Base-by-base conservation (phyloP, 331 rosid species). In the Acacia pycnantha region DNA sequence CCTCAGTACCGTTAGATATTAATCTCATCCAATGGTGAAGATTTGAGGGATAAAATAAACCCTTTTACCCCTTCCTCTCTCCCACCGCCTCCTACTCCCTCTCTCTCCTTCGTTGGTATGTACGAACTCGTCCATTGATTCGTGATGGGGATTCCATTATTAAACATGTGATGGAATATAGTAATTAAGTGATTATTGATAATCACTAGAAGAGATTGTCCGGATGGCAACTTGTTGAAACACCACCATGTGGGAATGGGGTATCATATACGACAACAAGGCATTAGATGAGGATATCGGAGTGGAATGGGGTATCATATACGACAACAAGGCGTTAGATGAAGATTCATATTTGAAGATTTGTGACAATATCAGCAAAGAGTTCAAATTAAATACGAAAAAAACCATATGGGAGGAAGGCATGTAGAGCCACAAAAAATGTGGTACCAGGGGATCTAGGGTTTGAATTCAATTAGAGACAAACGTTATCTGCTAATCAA, bases 361-460 rank as follows among this genome's bases (percentile, higher is more conserved):
- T n/a, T n/a, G n/a, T n/a, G n/a, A n/a, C n/a, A n/a, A n/a, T n/a
- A n/a, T n/a, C n/a, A n/a, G n/a, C n/a, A n/a, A n/a, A 31, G 40
- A 43, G 48, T 43, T 58, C 22, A 70, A 84, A 81, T 37, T 37
- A 18, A 51, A 77, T 64, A 77, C 77, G 82, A 81, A 77, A 81
- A 77, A 22, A 50, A 47, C 11, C 27, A 33, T 66, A 33, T 18
- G 61, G 9, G 67, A 54, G 74, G 85, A 72, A 77, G 72, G 80
- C 35, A 31, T 31, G 35, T 5, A 65, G 80, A 81, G 82, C 69
- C 82, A 37, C 24, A 74, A 73, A 73, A 16, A 13, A 31, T 31
- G 4, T 29, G 31, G 31, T 29, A 12, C 14, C 14, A 8, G 70
- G 6, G 27, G 75, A 78, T 51, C 83, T 82, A 78, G 79, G 83